Conservation (phyloP, 2,329 filamentous ascomycete genomes). For the Botrytis cinerea region DNA sequence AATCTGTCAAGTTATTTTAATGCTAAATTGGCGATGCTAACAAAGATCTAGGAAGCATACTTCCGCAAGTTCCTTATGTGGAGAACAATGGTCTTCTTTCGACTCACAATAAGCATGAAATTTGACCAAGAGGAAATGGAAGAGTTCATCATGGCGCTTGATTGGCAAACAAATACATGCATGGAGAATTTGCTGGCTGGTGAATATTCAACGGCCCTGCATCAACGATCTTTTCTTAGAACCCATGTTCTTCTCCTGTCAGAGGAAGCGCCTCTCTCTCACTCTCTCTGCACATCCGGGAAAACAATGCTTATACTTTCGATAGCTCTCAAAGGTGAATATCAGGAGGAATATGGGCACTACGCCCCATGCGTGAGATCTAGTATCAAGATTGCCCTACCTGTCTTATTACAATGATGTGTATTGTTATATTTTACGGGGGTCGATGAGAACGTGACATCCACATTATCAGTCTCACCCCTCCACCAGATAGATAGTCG, state of each 20-base stretch:
- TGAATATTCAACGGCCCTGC: not conserved
- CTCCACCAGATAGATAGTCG: slow-evolving; percentile 10
- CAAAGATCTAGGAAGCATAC: not conserved
- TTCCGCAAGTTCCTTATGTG: not conserved
- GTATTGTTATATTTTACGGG: not conserved
- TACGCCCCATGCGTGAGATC: not conserved
- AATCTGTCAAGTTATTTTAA: not conserved
- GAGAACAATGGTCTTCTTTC: not conserved
- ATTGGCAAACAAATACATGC: not conserved
- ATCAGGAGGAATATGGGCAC: not conserved
- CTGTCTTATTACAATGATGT: not conserved
- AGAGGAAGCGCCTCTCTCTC: no score
- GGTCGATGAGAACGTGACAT: not conserved
- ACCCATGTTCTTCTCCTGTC: not conserved
- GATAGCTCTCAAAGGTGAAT: not conserved
- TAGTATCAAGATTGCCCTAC: not conserved
- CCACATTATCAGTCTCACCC: not conserved
- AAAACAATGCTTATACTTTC: not conserved
- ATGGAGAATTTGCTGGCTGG: not conserved
- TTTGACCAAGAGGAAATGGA: not conserved
- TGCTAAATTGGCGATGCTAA: not conserved
- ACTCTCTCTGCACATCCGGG: no score
- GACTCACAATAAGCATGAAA: not conserved
- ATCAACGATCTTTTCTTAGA: not conserved
- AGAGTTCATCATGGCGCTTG: not conserved